A percentile compares a stretch with the other conserved stretches of the same genome.
Conservation (phyloP, 2,329 filamentous ascomycete species). For the Pseudocercospora vitis region DNA sequence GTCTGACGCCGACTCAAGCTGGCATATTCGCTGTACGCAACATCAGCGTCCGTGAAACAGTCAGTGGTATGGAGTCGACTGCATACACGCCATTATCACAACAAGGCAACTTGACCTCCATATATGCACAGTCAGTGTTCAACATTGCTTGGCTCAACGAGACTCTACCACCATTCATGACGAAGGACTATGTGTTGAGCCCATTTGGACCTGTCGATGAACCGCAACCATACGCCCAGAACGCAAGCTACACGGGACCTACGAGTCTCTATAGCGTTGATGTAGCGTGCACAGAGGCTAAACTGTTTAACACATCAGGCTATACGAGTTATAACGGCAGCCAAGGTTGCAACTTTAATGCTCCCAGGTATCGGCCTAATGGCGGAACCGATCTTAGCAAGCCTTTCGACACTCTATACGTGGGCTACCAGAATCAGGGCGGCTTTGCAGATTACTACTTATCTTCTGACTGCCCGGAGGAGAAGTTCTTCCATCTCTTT, state of each 20-base stretch:
- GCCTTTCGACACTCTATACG: constrained; percentile 40
- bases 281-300: constrained; percentile 36
- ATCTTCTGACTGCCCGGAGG: constrained; percentile 36
- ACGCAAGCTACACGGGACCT: constrained; percentile 30
- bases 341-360: constrained; percentile 30
- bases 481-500: constrained; percentile 43
- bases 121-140: constrained; percentile 49
- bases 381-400: constrained; percentile 37
- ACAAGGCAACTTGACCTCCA: constrained; percentile 39
- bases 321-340: constrained; percentile 25
- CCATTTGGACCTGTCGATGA: constrained; percentile 42
- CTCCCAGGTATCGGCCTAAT: constrained; percentile 36
- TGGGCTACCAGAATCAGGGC: constrained; percentile 45
- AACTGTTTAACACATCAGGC: constrained; percentile 8
- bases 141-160: constrained; percentile 51
- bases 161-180: constrained; percentile 47
- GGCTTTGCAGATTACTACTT: constrained; percentile 38
- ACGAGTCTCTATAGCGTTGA: constrained; percentile 40
- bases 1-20: constrained; percentile 56
- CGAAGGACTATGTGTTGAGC: constrained; percentile 43
- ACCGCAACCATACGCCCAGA: background rate
- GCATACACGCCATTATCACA: constrained; percentile 31
- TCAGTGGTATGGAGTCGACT: constrained; percentile 22
- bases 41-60: constrained; percentile 2
- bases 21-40: constrained; percentile 50